Conservation (phyloP, 2,329 filamentous ascomycete genomes). For the Stemphylium beticola region DNA sequence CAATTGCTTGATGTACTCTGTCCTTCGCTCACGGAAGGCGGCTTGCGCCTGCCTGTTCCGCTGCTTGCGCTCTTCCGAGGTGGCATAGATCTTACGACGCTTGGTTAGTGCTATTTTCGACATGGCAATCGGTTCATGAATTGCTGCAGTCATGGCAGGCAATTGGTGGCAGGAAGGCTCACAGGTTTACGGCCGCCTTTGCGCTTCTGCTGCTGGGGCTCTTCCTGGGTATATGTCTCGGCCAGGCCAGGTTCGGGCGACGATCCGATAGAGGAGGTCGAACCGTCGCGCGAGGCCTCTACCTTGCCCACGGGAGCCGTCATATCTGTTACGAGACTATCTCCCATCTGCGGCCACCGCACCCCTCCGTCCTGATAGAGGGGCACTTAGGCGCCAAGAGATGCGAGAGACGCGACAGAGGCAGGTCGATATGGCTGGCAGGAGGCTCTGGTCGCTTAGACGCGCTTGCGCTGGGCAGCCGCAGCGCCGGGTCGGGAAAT, state of each 20-base stretch:
- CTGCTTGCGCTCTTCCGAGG: conserved; percentile 97
- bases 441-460: conserved; percentile 46
- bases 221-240: conserved; percentile 51
- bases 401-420: conserved; percentile 43
- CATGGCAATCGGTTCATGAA: conserved; percentile 36
- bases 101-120: conserved; percentile 50
- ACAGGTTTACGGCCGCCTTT: conserved; percentile 98
- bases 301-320: conserved; percentile 54
- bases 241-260: conserved; percentile 55
- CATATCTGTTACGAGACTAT: conserved; percentile 55
- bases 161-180: conserved; percentile 52
- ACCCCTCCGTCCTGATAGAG: conserved; percentile 50
- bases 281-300: conserved; percentile 53
- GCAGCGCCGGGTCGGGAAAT: conserved; percentile 42
- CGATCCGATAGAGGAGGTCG: conserved; percentile 57
- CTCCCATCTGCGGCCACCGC: conserved; percentile 57
- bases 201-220: conserved; percentile 74
- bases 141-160: conserved; percentile 31
- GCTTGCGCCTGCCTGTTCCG: conserved; percentile 96
- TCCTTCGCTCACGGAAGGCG: conserved; percentile 93
- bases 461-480: conserved; percentile 44
- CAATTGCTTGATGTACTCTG: conserved; percentile 98
- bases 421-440: conserved; percentile 23
- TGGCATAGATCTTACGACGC: conserved; percentile 85
- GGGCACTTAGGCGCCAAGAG: conserved; percentile 46